Base-by-base conservation (phyloP, 2,329 filamentous ascomycete species). In the Colletotrichum sp. region DNA sequence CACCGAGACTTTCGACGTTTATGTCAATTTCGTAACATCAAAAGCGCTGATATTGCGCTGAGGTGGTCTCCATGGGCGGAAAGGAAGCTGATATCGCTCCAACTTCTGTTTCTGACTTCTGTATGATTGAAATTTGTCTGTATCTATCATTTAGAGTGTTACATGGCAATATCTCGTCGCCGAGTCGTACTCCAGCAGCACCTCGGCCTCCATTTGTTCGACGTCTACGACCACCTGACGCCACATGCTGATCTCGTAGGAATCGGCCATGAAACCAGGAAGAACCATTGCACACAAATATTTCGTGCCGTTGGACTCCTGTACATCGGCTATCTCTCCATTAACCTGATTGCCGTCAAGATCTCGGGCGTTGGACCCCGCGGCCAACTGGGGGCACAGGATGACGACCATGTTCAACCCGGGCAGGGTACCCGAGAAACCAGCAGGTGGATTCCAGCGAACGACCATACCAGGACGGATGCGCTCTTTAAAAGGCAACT, bases 381-480 rank as follows among this genome's bases (percentile, higher is more conserved):
- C 79, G 7, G 71, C 78, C 6, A 48, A 43, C 3, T 70, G 80
- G 1, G 80, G 79, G 28, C 81, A 82, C 26, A 87, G 77, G 2
- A 87, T 76, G 71, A 85, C 79, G 1, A 79, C 82, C 63, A 84
- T 77, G n/a, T 82, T 82, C 32, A 79, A 76, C 3, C 77, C 73
- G 8, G 78, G 76, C 10, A 78, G 63, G 2, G 52, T 77, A 8
- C 71, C 65, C 3, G 72, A 68, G 6, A 76, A 78, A 8, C 77
- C 76, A 4, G 71, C 52, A 6, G 79, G 66, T 0, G 80, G 79
- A 0, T 77, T 81, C 80, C 83, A 86, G n/a, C 79, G 79, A 6
- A 87, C 81, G 3, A 83, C 83, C 85, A 87, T 87, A 2, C 86
- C 86, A 0, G 87, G 84, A 1, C 84, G 80, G 21, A 88, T 83